Conservation (phyloP, 345 rosid species). For the Syzygium aromaticum region DNA sequence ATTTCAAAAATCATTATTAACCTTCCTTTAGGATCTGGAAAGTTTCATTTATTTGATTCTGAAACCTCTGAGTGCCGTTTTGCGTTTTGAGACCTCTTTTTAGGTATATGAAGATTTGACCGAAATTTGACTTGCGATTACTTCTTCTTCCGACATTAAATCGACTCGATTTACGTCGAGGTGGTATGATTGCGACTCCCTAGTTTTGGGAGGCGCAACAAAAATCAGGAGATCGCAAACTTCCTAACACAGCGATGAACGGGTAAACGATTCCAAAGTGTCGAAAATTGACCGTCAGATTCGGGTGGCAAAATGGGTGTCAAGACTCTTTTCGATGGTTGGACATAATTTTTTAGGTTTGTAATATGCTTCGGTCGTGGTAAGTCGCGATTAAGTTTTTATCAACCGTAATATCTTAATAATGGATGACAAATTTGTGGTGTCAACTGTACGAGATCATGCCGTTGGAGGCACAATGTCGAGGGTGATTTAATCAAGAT, state of each 20-base stretch:
- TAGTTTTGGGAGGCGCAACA: not conserved
- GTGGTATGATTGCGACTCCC: not conserved
- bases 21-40: not conserved
- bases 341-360: not conserved
- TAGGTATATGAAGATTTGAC: not conserved
- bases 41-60: not conserved
- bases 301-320: not conserved
- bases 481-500: not conserved
- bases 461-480: too few relatives aligned
- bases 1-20: not conserved
- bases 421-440: too few relatives aligned
- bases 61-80: not conserved
- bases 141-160: not conserved
- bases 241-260: not conserved
- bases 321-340: not conserved
- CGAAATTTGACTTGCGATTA: not conserved
- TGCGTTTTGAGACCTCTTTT: not conserved
- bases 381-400: not conserved
- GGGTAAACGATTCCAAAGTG: not conserved
- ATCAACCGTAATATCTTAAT: too few relatives aligned
- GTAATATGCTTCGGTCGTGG: not conserved
- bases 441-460: too few relatives aligned
- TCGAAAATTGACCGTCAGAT: not conserved
- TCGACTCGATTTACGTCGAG: not conserved
- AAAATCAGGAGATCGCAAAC: not conserved